A percentile compares a stretch with the other conserved stretches of the same genome.
Conservation (phyloP, 495 filamentous ascomycete genomes). For the Bacidia gigantensis region DNA sequence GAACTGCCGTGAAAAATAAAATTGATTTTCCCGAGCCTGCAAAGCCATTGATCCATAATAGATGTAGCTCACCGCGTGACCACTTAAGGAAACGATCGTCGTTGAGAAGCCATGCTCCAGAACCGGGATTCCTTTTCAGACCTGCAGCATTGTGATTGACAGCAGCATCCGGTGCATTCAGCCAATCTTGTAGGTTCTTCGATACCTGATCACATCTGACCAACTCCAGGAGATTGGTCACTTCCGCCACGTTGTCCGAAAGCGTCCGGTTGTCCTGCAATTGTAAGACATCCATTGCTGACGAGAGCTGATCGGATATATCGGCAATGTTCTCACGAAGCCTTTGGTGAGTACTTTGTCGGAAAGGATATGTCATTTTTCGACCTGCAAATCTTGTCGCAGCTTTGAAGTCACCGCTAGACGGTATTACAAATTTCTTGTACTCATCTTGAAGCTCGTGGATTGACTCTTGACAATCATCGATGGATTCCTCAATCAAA, state of each 20-base stretch:
- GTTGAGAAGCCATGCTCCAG: slow-evolving; percentile 27
- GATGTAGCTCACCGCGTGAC: slow-evolving; percentile 21
- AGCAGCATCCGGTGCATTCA: slow-evolving; percentile 22
- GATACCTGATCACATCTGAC: slow-evolving; percentile 18
- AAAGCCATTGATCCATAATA: slow-evolving; percentile 29
- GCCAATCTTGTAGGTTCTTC: slow-evolving; percentile 20
- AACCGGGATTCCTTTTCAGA: slow-evolving; percentile 18
- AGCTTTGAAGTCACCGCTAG: slow-evolving; percentile 4
- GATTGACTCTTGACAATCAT: slow-evolving; percentile 21
- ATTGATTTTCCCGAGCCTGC: slow-evolving; percentile 29
- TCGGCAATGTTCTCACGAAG: slow-evolving; percentile 23
- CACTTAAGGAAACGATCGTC: slow-evolving; percentile 18
- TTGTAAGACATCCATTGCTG: slow-evolving; percentile 22
- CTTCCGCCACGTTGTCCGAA: slow-evolving; percentile 14
- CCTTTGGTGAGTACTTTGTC: slow-evolving; percentile 23
- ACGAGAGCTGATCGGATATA: slow-evolving; percentile 18
- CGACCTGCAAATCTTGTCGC: slow-evolving; percentile 14
- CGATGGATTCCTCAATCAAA: slow-evolving; percentile 15
- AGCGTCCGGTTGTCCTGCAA: slow-evolving; percentile 12
- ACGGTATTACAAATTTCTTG: not conserved
- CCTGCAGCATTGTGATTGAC: slow-evolving; percentile 21
- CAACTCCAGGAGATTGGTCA: slow-evolving; percentile 15
- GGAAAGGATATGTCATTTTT: slow-evolving; percentile 21
- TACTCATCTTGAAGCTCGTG: slow-evolving; percentile 21
- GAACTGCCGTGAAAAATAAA: slow-evolving; percentile 25